Percentiles rank a stretch among this genome's conserved stretches.
These are phyloP conservation scores for Parsonsia alboflavescens DNA, from an alignment of 257 asterid genomes.

Conservation along the genomic window DNA sequence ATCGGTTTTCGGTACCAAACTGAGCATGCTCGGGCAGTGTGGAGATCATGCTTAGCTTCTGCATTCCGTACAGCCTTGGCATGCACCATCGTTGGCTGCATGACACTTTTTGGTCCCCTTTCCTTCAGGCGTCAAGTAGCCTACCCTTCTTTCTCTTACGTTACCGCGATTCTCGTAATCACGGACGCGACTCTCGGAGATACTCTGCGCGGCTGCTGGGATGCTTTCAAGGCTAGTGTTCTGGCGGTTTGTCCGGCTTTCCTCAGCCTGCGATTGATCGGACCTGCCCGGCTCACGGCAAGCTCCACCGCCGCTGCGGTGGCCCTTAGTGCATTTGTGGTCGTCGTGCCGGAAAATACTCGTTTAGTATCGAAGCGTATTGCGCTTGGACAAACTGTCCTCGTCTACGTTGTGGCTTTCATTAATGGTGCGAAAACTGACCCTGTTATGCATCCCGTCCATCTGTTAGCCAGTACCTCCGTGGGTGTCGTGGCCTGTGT, in stretches of 20 bases:
- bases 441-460: constrained; percentile 65
- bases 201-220: constrained; percentile 61
- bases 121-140: constrained; percentile 36
- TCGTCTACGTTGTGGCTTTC: constrained; percentile 53
- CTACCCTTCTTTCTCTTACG: constrained; percentile 73
- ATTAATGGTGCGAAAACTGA: constrained; percentile 46
- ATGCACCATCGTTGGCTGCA: constrained; percentile 65
- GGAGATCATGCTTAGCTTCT: constrained; percentile 23
- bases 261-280: constrained; percentile 50
- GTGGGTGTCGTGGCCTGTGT: constrained; percentile 62
- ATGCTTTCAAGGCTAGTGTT: constrained; percentile 52
- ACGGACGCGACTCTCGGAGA: constrained; percentile 75
- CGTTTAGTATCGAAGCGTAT: constrained; percentile 63
- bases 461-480: constrained; percentile 70
- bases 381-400: constrained; percentile 78
- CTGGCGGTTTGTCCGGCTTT: constrained; percentile 53
- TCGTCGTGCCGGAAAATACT: constrained; percentile 57
- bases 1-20: neutral
- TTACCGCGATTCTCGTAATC: constrained; percentile 54
- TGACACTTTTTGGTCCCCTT: constrained; percentile 59
- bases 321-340: constrained; percentile 48
- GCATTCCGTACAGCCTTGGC: constrained; percentile 81
- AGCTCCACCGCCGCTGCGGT: constrained; percentile 47
- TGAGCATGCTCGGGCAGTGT: neutral
- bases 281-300: constrained; percentile 46